Evolutionary conservation across 495 filamentous ascomycete species (phyloP).

Genomic region (Penicillium manginii): DNA sequence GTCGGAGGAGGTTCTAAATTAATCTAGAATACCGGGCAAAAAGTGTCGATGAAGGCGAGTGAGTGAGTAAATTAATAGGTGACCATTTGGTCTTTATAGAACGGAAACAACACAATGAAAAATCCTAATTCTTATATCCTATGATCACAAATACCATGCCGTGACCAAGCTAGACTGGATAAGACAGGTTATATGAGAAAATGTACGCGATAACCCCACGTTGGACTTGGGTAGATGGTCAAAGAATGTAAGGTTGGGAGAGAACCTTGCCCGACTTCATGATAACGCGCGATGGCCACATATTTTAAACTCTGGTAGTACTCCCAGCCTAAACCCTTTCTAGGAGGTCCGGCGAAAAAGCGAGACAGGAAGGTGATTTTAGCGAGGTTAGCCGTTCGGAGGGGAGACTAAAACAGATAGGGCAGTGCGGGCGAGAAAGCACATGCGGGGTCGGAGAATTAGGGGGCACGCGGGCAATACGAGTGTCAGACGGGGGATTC

Average conservation of each 20-base stretch:
- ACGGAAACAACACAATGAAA: not conserved
- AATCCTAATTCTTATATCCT: too few relatives aligned
- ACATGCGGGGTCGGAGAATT: slow-evolving; percentile 3
- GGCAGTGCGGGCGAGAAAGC: slow-evolving; percentile 3
- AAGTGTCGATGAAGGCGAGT: not conserved
- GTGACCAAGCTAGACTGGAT: slow-evolving; percentile 6
- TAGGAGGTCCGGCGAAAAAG: slow-evolving; percentile 3
- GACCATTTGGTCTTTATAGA: not conserved
- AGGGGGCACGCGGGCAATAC: not conserved
- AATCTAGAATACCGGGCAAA: not conserved
- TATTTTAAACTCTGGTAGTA: not conserved
- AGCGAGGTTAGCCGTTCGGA: not conserved
- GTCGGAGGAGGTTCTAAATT: not conserved
- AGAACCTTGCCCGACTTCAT: not conserved
- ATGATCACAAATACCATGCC: too few relatives aligned
- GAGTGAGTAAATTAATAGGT: not conserved
- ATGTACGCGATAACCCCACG: not conserved
- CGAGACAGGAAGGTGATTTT: not conserved
- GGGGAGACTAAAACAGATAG: not conserved
- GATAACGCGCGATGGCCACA: not conserved
- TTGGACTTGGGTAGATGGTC: not conserved
- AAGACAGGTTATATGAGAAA: slow-evolving; percentile 17
- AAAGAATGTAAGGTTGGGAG: not conserved
- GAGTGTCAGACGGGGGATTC: not conserved
- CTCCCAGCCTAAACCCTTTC: not conserved